These are phyloP conservation scores for Quercus lobata DNA, from an alignment of 331 rosid genomes.

Conservation along the genomic window DNA sequence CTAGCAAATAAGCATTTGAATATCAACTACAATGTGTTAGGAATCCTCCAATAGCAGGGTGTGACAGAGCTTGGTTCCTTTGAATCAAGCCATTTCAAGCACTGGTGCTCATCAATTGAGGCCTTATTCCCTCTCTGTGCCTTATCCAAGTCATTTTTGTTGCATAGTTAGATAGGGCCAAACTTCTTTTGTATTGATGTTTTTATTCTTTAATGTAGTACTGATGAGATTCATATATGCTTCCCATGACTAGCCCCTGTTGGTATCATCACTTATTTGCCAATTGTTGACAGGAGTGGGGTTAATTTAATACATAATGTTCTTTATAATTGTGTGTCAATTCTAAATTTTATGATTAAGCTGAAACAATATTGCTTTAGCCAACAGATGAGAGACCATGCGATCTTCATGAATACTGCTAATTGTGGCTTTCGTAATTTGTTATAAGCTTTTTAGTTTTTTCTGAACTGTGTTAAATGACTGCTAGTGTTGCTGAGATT, in stretches of 20 bases:
- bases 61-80: too few relatives aligned
- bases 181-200: too few relatives aligned
- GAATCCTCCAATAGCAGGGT: too few relatives aligned
- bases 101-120: too few relatives aligned
- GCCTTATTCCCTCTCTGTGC: background rate
- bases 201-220: too few relatives aligned
- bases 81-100: too few relatives aligned
- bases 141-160: constrained; percentile 30
- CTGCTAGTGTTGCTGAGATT: background rate
- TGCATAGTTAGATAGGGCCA: constrained; percentile 46
- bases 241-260: too few relatives aligned
- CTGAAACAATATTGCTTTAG: background rate
- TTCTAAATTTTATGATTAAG: constrained; percentile 1
- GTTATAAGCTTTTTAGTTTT: constrained; percentile 6
- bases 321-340: constrained; percentile 85
- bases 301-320: constrained; percentile 81
- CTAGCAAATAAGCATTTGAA: too few relatives aligned
- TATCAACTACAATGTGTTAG: too few relatives aligned
- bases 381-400: constrained; percentile 1
- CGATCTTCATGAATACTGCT: background rate
- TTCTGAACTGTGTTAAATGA: background rate
- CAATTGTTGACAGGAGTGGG: constrained; percentile 93
- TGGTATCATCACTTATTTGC: constrained; percentile 28
- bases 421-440: background rate
- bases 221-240: too few relatives aligned